Evolutionary conservation across 1,284 basidiomycete species (phyloP).

Genomic region (Ganoderma meredithae): DNA sequence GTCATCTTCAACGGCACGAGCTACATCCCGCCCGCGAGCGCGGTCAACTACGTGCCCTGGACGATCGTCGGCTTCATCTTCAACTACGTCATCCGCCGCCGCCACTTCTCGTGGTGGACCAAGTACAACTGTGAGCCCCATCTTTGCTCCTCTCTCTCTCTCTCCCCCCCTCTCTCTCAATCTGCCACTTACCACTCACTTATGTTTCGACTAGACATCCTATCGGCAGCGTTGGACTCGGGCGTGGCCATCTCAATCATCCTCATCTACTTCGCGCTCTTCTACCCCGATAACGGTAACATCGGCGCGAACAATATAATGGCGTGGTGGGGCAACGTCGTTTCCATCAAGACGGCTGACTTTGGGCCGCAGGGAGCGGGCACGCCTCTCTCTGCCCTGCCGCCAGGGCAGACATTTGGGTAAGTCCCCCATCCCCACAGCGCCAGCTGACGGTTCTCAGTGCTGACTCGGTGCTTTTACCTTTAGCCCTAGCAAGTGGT

Average conservation of each 20-base stretch:
- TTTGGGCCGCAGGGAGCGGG: conserved; percentile 31
- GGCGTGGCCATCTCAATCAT: conserved; percentile 54
- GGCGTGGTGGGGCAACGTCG: conserved; percentile 54
- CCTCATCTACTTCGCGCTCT: conserved; percentile 57
- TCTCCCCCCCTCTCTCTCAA: no score
- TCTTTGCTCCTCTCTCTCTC: background rate
- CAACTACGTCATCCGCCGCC: conserved; percentile 52
- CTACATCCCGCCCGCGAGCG: conserved; percentile 50
- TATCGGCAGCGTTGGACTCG: conserved; percentile 58
- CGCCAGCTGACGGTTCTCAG: background rate
- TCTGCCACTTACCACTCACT: no score
- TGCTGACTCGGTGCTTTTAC: background rate
- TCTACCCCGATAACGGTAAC: conserved; percentile 51
- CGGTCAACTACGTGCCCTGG: conserved; percentile 53
- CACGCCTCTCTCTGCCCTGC: conserved; percentile 34
- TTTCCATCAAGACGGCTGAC: conserved; percentile 44
- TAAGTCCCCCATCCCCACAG: conserved; percentile 22
- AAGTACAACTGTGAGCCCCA: conserved; percentile 53
- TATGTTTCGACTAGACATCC: conserved; percentile 45
- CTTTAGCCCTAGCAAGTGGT: conserved; percentile 9
- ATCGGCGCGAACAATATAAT: conserved; percentile 48
- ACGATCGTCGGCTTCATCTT: conserved; percentile 50
- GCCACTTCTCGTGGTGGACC: conserved; percentile 53
- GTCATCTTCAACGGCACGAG: conserved; percentile 45
- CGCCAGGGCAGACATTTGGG: conserved; percentile 41